A percentile compares a stretch with the other conserved stretches of the same genome.
phyloP scores from a whole-genome alignment of 1,284 basidiomycete species.

The Retiboletus flavoniger region DNA sequence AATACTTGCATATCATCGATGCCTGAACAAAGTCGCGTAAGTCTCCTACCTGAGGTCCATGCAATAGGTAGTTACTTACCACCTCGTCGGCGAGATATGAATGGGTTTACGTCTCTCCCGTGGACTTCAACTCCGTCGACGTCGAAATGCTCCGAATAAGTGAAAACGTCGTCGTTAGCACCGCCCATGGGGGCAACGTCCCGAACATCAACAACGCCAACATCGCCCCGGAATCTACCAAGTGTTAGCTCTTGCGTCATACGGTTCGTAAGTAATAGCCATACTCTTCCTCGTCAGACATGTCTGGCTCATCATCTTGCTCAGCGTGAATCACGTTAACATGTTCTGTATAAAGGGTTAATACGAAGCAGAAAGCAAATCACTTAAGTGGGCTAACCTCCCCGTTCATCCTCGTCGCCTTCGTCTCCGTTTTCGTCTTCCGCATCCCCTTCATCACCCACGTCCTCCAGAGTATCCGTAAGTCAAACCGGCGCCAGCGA shows the following conservation, averaged over 20 bases:
- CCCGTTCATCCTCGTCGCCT: conserved; percentile 46
- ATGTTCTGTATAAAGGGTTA: conserved; percentile 27
- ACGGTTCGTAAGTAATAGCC: conserved; percentile 15
- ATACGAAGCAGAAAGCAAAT: not conserved
- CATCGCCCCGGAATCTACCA: conserved; percentile 49
- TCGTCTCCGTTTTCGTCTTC: conserved; percentile 46
- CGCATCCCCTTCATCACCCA: conserved; percentile 57
- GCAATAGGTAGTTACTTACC: conserved; percentile 37
- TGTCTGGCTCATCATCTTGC: conserved; percentile 60
- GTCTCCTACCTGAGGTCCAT: conserved; percentile 1
- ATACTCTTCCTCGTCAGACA: conserved; percentile 73
- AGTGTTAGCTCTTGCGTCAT: conserved; percentile 14
- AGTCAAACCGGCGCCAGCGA: conserved; percentile 4
- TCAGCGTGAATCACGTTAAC: conserved; percentile 50
- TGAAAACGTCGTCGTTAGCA: conserved; percentile 50
- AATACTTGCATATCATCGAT: conserved; percentile 63
- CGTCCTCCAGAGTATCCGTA: conserved; percentile 46
- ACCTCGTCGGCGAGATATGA: conserved; percentile 54
- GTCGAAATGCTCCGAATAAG: conserved; percentile 51
- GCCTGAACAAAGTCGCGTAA: conserved; percentile 26
- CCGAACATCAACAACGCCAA: conserved; percentile 47
- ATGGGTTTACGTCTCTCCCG: conserved; percentile 44
- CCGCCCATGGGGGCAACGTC: conserved; percentile 37
- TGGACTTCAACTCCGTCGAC: conserved; percentile 37
- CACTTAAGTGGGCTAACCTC: conserved; percentile 32